Conservation (phyloP, 129 eudicot genomes). For the Calendula officinalis region DNA sequence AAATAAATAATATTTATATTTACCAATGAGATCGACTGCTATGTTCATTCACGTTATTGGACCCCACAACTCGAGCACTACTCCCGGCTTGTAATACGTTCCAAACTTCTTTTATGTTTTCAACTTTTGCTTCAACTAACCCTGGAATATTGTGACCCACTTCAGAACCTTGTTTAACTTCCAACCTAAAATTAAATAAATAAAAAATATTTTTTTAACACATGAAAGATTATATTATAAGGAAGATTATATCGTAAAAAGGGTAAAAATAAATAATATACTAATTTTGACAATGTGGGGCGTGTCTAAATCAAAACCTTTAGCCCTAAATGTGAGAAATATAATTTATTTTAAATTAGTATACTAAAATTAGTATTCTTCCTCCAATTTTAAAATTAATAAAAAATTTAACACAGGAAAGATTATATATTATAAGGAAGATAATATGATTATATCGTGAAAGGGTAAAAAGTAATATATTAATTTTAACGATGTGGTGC, state of each 20-base stretch:
- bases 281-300: too few relatives aligned
- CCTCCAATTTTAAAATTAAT: too few relatives aligned
- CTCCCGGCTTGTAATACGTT: slow-evolving; percentile 86
- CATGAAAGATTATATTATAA: background rate
- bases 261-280: too few relatives aligned
- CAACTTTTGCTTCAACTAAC: slow-evolving; percentile 87
- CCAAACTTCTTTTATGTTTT: slow-evolving; percentile 82
- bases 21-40: slow-evolving; percentile 99
- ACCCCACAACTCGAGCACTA: slow-evolving; percentile 93
- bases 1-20: background rate
- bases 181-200: slow-evolving; percentile 48
- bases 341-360: too few relatives aligned
- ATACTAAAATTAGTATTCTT: too few relatives aligned
- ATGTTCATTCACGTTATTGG: slow-evolving; percentile 93
- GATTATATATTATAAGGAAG: background rate
- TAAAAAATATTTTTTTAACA: background rate
- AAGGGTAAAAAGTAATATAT: too few relatives aligned
- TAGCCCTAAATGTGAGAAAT: too few relatives aligned
- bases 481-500: too few relatives aligned
- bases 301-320: too few relatives aligned
- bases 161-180: slow-evolving; percentile 94
- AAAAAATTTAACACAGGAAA: slow-evolving; percentile 11
- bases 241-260: too few relatives aligned
- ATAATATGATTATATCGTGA: too few relatives aligned
- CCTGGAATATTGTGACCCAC: slow-evolving; percentile 91